phyloP scores from a whole-genome alignment of 371 early-diverging fungal genomes.

The Mycotypha africana region DNA sequence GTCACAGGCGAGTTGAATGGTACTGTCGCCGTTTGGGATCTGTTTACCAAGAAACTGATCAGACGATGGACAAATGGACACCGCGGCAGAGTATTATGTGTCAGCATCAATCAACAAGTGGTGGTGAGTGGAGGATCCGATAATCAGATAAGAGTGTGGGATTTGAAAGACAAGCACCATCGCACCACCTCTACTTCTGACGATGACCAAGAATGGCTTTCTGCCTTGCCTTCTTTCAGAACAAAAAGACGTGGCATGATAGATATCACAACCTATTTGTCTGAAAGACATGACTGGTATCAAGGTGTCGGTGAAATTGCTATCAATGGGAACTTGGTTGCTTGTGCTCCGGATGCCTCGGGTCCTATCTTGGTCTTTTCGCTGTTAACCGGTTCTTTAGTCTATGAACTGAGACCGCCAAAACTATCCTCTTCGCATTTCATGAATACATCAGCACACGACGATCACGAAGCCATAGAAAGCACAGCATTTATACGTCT shows the following conservation, averaged over 20 bases:
- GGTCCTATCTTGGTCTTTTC: constrained; percentile 54
- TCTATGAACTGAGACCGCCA: constrained; percentile 30
- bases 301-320: constrained; percentile 52
- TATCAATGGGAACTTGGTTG: constrained; percentile 44
- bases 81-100: constrained; percentile 51
- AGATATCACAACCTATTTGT: constrained; percentile 34
- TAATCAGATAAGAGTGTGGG: constrained; percentile 53
- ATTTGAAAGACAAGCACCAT: constrained; percentile 22
- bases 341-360: constrained; percentile 50
- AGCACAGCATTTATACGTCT: constrained; percentile 35
- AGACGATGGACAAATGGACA: constrained; percentile 48
- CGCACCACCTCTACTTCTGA: no score
- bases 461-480: constrained; percentile 9
- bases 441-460: not conserved
- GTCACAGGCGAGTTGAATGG: constrained; percentile 55
- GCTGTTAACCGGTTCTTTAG: constrained; percentile 48
- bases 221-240: no score
- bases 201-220: no score
- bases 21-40: constrained; percentile 49
- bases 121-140: constrained; percentile 56
- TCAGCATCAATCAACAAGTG: constrained; percentile 49
- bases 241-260: constrained; percentile 41
- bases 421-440: no score
- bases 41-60: constrained; percentile 19
- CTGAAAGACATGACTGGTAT: constrained; percentile 45